These are phyloP conservation scores for Scedosporium minutisporum DNA, from an alignment of 2,329 filamentous ascomycete species.

Conservation along the genomic window DNA sequence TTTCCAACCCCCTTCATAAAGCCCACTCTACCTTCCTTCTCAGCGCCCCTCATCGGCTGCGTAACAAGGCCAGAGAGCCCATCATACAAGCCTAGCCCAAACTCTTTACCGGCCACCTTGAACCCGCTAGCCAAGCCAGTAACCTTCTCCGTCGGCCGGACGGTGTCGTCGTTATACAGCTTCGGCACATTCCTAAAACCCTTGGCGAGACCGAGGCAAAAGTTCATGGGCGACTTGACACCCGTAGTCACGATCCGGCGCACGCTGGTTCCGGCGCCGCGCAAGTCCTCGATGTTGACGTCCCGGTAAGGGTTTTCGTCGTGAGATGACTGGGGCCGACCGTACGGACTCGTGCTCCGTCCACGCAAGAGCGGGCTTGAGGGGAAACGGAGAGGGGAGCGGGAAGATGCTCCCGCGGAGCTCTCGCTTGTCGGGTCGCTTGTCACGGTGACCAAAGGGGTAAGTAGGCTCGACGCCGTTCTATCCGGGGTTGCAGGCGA, in stretches of 20 bases:
- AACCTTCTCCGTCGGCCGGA: constrained; percentile 70
- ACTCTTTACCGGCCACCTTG: constrained; percentile 67
- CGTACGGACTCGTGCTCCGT: not conserved
- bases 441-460: not conserved
- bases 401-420: not conserved
- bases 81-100: constrained; percentile 69
- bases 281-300: constrained; percentile 3
- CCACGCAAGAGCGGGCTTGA: not conserved
- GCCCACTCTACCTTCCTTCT: constrained; percentile 42
- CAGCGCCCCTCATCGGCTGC: constrained; percentile 57
- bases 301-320: constrained; percentile 1
- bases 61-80: constrained; percentile 73
- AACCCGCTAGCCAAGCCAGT: constrained; percentile 68
- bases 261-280: not conserved
- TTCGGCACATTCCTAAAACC: constrained; percentile 83
- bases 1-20: constrained; percentile 73
- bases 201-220: constrained; percentile 70
- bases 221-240: constrained; percentile 73
- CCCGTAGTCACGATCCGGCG: constrained; percentile 24
- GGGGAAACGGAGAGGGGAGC: not conserved
- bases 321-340: not conserved
- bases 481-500: not conserved
- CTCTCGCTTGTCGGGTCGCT: not conserved
- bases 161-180: constrained; percentile 75
- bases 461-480: not conserved